Base-by-base conservation (phyloP, 1,284 basidiomycete species). In the Paramarasmius palmivorus region DNA sequence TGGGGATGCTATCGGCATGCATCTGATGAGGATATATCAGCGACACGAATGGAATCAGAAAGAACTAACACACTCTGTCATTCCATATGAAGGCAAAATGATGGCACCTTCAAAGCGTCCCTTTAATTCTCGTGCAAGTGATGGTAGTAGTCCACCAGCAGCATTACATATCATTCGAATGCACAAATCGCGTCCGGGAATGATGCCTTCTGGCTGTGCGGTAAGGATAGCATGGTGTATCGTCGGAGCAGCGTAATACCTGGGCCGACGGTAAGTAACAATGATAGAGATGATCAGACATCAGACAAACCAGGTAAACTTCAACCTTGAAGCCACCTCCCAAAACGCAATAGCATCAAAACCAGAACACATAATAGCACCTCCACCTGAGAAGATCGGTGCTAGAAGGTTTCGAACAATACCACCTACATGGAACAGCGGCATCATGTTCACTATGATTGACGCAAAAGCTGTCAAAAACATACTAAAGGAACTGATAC, bases 401-500 rank as follows among this genome's bases (percentile, higher is more conserved):
- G 84, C 79, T 17, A 86, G 73, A 22, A 88, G 72, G 58, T 83
- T 86, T 52, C 82, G 81, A 26, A 86, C 75, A 42, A 86, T 78
- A 34, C 84, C 84, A 50, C 84, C 83, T 17, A 86, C 83, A 61
- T 86, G 85, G 70, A 85, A 87, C 29, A 86, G 74, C 25, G 84
- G 84, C 85, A 87, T 87, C 73, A 87, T 86, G 58, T 78, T 78
- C 63, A 77, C 76, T 77, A 53, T 23, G 19, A 47, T 14, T 15
- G 29, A 20, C 22, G 20, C 15, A 25, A 20, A 26, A 34, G 36
- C 29, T 55, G 46, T 47, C 10, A 17, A 40, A 25, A n/a, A n/a
- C 23, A 23, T 17, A 22, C 14, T 12, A n/a, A 34, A 12, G 22
- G 19, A 22, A 45, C 35, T 50, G 19, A 26, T 29, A 42, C 50